Evolutionary conservation across 2,329 filamentous ascomycete genomes (phyloP).

Genomic region (Xylaria sp.): DNA sequence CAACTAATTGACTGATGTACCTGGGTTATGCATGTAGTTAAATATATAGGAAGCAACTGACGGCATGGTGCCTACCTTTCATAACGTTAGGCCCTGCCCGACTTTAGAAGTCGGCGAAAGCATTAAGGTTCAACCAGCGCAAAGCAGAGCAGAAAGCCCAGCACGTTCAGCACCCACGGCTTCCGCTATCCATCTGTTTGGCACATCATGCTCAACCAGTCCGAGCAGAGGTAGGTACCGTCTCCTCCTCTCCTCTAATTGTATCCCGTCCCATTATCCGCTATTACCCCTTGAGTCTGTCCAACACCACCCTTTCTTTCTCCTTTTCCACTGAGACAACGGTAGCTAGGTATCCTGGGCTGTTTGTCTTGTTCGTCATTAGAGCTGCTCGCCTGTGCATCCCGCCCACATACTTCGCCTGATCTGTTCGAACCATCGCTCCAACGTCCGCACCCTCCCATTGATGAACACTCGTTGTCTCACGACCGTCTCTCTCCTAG

Average conservation of each 20-base stretch:
- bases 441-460: neutral
- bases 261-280: neutral
- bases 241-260: conserved; percentile 1
- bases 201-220: neutral
- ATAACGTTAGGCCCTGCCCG: neutral
- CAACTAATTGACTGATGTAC: too few relatives aligned
- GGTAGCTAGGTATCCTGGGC: neutral
- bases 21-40: neutral
- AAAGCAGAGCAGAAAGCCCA: neutral
- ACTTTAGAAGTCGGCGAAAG: conserved; percentile 1
- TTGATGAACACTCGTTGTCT: neutral
- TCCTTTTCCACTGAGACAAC: neutral
- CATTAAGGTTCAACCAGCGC: conserved; percentile 26
- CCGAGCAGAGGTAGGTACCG: neutral
- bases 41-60: neutral
- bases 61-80: neutral
- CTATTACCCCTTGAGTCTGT: neutral
- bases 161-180: neutral
- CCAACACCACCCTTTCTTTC: neutral
- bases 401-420: neutral
- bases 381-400: neutral
- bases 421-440: neutral
- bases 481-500: neutral
- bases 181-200: neutral
- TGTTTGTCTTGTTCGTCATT: neutral